phyloP scores from a whole-genome alignment of 2,329 filamentous ascomycete species.

The Colletotrichum camelliae region DNA sequence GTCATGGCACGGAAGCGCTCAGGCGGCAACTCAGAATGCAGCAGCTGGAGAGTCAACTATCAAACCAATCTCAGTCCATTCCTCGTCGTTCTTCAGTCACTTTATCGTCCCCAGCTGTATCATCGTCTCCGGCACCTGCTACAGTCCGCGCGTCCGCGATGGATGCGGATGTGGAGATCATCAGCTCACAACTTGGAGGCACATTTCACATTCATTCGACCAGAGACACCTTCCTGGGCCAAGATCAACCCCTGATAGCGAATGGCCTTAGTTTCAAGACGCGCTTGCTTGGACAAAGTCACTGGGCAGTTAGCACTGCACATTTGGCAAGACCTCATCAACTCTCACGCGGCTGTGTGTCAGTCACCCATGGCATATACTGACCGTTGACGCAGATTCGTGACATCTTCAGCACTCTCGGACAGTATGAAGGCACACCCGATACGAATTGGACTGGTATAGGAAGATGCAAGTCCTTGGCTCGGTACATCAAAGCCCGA shows the following conservation, averaged over 20 bases:
- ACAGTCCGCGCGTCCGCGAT: not conserved
- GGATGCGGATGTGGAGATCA: constrained; percentile 38
- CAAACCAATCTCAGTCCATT: not conserved
- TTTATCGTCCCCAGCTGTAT: not conserved
- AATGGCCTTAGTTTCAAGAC: constrained; percentile 55
- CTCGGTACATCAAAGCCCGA: constrained; percentile 54
- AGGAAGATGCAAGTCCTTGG: constrained; percentile 58
- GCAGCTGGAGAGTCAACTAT: not conserved
- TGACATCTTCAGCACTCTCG: constrained; percentile 49
- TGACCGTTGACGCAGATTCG: constrained; percentile 35
- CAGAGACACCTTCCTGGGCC: not conserved
- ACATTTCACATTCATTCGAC: constrained; percentile 42
- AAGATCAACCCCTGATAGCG: not conserved
- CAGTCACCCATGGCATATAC: not conserved
- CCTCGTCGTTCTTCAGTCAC: not conserved
- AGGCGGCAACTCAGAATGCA: not conserved
- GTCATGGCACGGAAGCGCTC: not conserved
- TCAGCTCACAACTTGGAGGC: constrained; percentile 42
- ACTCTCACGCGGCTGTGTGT: not conserved
- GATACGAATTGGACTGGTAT: constrained; percentile 38
- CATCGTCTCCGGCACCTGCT: not conserved
- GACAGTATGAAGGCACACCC: constrained; percentile 39
- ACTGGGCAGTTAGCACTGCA: constrained; percentile 43
- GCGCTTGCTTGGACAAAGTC: constrained; percentile 60
- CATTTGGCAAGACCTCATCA: constrained; percentile 10